These are phyloP conservation scores for Ustilago hordei DNA, from an alignment of 1,284 basidiomycete genomes.

Conservation along the genomic window DNA sequence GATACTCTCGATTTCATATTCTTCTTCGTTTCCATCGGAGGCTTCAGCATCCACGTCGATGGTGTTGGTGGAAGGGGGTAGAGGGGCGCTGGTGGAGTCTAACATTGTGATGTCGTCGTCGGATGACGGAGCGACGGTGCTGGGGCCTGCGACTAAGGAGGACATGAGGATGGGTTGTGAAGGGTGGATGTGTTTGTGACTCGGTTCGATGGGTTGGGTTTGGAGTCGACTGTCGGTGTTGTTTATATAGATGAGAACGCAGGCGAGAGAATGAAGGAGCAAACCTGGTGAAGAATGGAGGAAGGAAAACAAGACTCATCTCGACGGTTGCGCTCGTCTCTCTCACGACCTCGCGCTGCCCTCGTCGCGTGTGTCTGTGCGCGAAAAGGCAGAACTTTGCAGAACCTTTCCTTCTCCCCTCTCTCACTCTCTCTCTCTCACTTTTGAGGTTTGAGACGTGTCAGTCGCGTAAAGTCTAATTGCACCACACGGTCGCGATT, in stretches of 20 bases:
- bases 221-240: not conserved
- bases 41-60: slow-evolving; percentile 5
- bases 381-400: too few relatives aligned
- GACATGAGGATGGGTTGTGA: slow-evolving; percentile 8
- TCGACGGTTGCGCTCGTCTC: too few relatives aligned
- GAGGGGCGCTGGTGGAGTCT: slow-evolving; percentile 14
- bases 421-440: not conserved
- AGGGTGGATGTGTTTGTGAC: too few relatives aligned
- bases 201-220: too few relatives aligned
- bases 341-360: too few relatives aligned
- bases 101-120: slow-evolving; percentile 39
- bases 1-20: slow-evolving; percentile 59
- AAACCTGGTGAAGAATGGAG: not conserved
- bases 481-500: not conserved
- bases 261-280: too few relatives aligned
- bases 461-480: slow-evolving; percentile 16
- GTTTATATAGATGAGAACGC: not conserved
- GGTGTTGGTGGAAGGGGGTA: slow-evolving; percentile 2
- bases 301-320: not conserved
- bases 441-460: not conserved
- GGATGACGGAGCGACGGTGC: not conserved
- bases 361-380: too few relatives aligned
- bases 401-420: not conserved
- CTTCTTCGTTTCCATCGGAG: slow-evolving; percentile 39
- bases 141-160: slow-evolving; percentile 11